A percentile compares a stretch with the other conserved stretches of the same genome.
Conservation (phyloP, 208 protist species). For the Naegleria fowleri region DNA sequence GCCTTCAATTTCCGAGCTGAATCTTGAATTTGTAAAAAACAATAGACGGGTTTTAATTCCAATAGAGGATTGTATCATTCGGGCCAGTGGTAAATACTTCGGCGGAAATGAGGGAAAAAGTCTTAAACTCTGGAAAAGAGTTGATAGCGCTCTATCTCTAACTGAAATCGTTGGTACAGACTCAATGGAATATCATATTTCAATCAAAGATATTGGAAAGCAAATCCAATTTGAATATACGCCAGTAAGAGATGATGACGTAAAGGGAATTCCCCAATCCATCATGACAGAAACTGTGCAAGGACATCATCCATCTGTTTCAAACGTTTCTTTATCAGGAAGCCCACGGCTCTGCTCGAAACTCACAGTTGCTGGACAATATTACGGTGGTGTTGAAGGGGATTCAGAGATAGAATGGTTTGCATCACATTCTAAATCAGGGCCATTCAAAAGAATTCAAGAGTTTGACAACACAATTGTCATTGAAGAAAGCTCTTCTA, state of each 20-base stretch:
- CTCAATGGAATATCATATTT: background rate
- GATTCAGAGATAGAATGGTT: background rate
- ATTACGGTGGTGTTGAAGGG: constrained; percentile 7
- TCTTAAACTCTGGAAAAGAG: background rate
- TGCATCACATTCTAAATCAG: background rate
- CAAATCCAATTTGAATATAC: background rate
- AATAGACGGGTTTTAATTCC: background rate
- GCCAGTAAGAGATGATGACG: background rate
- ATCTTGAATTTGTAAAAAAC: background rate
- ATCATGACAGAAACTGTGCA: background rate
- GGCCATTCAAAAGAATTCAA: background rate
- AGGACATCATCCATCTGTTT: background rate
- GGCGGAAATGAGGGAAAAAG: background rate
- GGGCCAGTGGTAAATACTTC: background rate
- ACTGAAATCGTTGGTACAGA: background rate
- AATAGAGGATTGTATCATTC: background rate
- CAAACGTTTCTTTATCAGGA: background rate
- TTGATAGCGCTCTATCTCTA: background rate
- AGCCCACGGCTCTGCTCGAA: background rate
- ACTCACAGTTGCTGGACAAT: background rate
- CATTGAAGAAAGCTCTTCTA: background rate
- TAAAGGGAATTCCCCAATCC: background rate
- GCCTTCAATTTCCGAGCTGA: background rate
- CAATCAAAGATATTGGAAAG: background rate
- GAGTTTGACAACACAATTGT: background rate